Evolutionary conservation across 805 yeast species (phyloP).

Genomic region (Barnettozyma botsteinii): DNA sequence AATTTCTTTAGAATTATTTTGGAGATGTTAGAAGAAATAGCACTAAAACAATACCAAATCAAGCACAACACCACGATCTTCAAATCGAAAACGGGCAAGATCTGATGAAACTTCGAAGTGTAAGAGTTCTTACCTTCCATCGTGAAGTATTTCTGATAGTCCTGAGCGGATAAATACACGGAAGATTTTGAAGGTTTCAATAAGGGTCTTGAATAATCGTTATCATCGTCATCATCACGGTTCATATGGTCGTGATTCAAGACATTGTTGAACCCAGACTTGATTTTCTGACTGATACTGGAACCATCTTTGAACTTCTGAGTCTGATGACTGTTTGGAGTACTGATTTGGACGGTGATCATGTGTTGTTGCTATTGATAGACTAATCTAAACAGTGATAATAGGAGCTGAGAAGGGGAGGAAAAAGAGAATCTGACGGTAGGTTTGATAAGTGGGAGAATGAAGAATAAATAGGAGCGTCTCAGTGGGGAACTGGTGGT

Average conservation of each 20-base stretch:
- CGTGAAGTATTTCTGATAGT: conserved; percentile 23
- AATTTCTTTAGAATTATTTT: conserved; percentile 67
- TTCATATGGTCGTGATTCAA: too few species aligned
- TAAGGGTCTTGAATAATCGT: neutral
- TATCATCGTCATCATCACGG: neutral
- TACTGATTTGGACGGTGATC: conserved; percentile 11
- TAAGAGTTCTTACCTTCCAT: conserved; percentile 16
- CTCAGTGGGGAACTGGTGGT: neutral
- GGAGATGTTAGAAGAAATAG: conserved; percentile 75
- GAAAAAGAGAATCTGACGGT: neutral
- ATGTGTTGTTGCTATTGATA: neutral
- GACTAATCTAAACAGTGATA: too few species aligned
- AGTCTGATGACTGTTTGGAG: conserved; percentile 5
- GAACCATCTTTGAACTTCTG: conserved; percentile 4
- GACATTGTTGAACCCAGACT: neutral
- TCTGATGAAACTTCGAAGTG: conserved; percentile 8
- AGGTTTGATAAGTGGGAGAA: too few species aligned
- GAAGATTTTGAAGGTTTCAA: conserved; percentile 27
- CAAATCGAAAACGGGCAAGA: conserved; percentile 32
- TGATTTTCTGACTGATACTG: conserved; percentile 3
- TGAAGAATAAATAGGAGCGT: neutral
- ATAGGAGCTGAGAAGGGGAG: neutral
- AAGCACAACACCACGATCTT: conserved; percentile 53
- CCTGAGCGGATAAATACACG: conserved; percentile 15
- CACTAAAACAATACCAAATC: conserved; percentile 76